Base-by-base conservation (phyloP, 306 rosid genomes). In the Lathyrus oleraceus region DNA sequence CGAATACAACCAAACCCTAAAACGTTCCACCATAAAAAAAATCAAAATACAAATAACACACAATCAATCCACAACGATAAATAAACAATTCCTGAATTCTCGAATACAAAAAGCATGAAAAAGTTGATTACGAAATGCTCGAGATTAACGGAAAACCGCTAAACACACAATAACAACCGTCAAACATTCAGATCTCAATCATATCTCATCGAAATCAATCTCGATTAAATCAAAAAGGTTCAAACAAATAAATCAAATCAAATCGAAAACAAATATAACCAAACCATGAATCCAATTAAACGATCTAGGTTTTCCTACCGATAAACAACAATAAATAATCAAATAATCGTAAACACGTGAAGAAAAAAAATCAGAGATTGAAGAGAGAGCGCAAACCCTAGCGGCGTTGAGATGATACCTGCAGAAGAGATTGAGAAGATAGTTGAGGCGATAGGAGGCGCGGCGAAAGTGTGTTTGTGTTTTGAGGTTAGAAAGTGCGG, bases 181-280 rank as follows among this genome's bases (percentile, higher is more conserved):
- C 28, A 9, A 57, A 65, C 2, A 32, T 15, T 64, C 73, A 65
- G 73, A 78, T 78, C 68, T 63, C 11, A 65, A 71, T 65, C 39
- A 11, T 10, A 65, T 38, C 45, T 4, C 2, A 57, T 23, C 5
- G 43, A 44, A 69, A 69, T 40, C 59, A 49, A 19, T 48, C 32
- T 0, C 4, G 23, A 12, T 4, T 43, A 6, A 17, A 39, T 54
- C 3, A n/a, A 59, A 61, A 48, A 53, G 2, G 14, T 2, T 7
- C 5, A 20, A 53, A 32, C 3, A 59, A 20, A 61, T n/a, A 44
- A 63, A 70, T 45, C 15, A 20, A 1, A 77, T 77, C 2, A 23
- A 62, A 77, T 43, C 76, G 19, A 56, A 19, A 30, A 61, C 23
- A 43, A 64, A 70, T 43, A 36, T 1, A 42, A 20, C 32, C 20